Base-by-base conservation (phyloP, 2,329 filamentous ascomycete species). In the Cadophora sp. region DNA sequence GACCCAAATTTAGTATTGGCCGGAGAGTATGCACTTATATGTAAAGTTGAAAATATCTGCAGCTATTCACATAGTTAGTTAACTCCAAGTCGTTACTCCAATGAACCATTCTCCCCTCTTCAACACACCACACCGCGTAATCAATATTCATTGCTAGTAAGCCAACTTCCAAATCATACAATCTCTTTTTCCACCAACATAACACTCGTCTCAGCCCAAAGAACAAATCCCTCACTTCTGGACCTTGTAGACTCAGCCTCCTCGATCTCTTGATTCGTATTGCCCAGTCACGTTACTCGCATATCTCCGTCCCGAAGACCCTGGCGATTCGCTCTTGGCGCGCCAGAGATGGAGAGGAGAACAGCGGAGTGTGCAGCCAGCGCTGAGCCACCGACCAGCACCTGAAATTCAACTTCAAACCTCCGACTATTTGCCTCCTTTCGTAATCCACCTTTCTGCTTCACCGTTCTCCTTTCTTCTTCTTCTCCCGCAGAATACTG, bases 351-450 rank as follows among this genome's bases (percentile, higher is more conserved):
- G n/a, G 27, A 30, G 27, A 30, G 6, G 27, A 30, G 27, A 30
- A 6, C 4, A 30, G 27, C 22, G 13, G 48, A 43, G 43, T 3
- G 14, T 4, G n/a, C 16, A 18, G 20, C 27, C 16, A 18, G 20
- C 27, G 66, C 66, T 68, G 59, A 68, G 64, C 64, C 64, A 66
- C 65, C 8, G 51, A 55, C 24, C 51, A 41, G n/a, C 30, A 64
- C 59, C 50, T 58, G 64, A 58, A 61, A 36, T 62, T 30, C 48
- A 43, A 65, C 63, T 43, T 50, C 43, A 62, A 50, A 43, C 48
- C 41, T 39, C 43, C 47, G 9, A 24, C 55, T 27, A 45, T 61
- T 66, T 66, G 60, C 64, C 66, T 68, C 66, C 59, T 65, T 39
- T 62, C 51, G 48, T 60, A 61, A 64, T 64, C 55, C 22, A 53